These are phyloP conservation scores for Pseudohalonectria lignicola DNA, from an alignment of 2,329 filamentous ascomycete species.

Conservation along the genomic window DNA sequence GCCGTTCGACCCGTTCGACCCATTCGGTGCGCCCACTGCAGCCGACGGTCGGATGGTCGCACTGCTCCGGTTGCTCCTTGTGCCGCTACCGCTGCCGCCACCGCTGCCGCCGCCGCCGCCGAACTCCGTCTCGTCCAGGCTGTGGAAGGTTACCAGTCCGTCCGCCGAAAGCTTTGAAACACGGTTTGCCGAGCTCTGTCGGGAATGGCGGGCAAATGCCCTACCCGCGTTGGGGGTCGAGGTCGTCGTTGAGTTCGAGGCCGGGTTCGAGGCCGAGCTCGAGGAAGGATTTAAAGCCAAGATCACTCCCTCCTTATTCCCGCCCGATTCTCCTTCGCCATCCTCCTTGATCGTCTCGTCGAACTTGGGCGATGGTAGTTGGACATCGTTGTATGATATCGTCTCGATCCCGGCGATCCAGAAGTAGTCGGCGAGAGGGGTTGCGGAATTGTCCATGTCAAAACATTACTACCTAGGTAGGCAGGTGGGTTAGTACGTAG, in stretches of 20 bases:
- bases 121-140: constrained; percentile 49
- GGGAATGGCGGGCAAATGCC: constrained; percentile 43
- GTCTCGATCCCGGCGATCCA: constrained; percentile 65
- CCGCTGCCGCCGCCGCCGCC: too few relatives aligned
- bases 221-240: neutral
- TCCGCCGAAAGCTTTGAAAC: constrained; percentile 39
- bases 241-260: constrained; percentile 12
- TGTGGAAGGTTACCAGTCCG: constrained; percentile 37
- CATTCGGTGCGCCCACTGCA: too few relatives aligned
- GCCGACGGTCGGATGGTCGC: constrained; percentile 44
- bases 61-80: constrained; percentile 54
- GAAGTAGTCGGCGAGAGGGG: constrained; percentile 63
- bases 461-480: too few relatives aligned
- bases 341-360: constrained; percentile 53
- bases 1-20: neutral
- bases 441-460: constrained; percentile 51
- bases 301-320: too few relatives aligned
- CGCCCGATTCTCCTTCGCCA: constrained; percentile 40
- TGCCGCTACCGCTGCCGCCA: constrained; percentile 34
- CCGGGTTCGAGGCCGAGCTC: constrained; percentile 17
- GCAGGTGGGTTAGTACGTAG: too few relatives aligned
- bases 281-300: too few relatives aligned
- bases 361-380: constrained; percentile 27
- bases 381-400: constrained; percentile 50
- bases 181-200: constrained; percentile 48